Percentiles rank a stretch among this genome's conserved stretches.
These are phyloP conservation scores for Ceratocystis alfenasii DNA, from an alignment of 2,329 filamentous ascomycete species.

Conservation along the genomic window DNA sequence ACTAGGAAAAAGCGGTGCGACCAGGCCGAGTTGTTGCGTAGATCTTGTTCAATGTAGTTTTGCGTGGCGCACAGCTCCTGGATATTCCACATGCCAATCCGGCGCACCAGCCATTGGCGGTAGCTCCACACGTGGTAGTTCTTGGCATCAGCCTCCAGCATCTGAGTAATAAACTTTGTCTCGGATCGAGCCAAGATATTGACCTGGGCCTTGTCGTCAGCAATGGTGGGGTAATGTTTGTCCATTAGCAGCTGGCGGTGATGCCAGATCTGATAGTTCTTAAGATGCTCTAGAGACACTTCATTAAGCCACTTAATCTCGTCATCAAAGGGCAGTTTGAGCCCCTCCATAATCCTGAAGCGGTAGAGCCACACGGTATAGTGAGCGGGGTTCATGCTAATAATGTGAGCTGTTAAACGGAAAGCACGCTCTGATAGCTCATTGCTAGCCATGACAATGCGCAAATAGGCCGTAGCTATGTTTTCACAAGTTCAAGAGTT, in stretches of 20 bases:
- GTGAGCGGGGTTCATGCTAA: constrained; percentile 86
- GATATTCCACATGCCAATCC: constrained; percentile 58
- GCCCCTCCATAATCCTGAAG: constrained; percentile 59
- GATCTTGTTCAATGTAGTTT: constrained; percentile 60
- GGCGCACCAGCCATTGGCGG: constrained; percentile 57
- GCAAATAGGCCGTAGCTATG: constrained; percentile 75
- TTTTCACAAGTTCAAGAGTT: not conserved
- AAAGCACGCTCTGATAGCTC: constrained; percentile 72
- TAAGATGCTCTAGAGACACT: constrained; percentile 70
- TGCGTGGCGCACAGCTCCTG: constrained; percentile 61
- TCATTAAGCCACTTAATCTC: constrained; percentile 82
- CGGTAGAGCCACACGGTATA: constrained; percentile 99
- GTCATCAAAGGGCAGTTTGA: constrained; percentile 51
- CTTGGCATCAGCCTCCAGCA: constrained; percentile 79
- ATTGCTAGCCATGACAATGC: constrained; percentile 80
- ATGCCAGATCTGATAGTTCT: constrained; percentile 98
- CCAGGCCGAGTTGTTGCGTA: constrained; percentile 96
- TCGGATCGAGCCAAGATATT: constrained; percentile 52
- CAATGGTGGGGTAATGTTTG: constrained; percentile 47
- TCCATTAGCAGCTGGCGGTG: constrained; percentile 56
- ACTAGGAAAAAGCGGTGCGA: constrained; percentile 93
- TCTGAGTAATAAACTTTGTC: constrained; percentile 60
- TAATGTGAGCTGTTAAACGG: constrained; percentile 75
- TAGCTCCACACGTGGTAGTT: constrained; percentile 99
- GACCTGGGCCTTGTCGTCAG: constrained; percentile 44